Base-by-base conservation (phyloP, 768 basidiomycete genomes). In the Tephrocybe sp. region DNA sequence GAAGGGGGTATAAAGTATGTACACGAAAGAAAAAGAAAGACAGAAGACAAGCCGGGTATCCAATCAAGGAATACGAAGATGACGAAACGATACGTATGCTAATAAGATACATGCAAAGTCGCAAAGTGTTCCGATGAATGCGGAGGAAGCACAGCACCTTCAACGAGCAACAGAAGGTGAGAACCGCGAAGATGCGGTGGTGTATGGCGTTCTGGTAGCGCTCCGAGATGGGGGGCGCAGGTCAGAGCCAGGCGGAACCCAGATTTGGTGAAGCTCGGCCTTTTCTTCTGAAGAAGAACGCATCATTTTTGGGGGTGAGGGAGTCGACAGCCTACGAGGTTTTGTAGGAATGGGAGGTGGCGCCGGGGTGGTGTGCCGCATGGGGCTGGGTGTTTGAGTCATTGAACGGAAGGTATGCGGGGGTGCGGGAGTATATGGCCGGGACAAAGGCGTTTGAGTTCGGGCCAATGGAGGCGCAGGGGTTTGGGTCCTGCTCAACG, bases 201-300 rank as follows among this genome's bases (percentile, higher is more conserved):
- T 58, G 48, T 64, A 62, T 30, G 60, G 55, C 30, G 50, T 51
- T 33, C 45, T 36, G 36, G 45, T 48, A 30, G 60, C 61, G 30
- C 59, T 42, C 18, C 68, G 65, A 18, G 68, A 69, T 0, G 67
- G 66, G 21, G 68, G 58, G 30, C 67, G 62, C 21, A 49, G 60
- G 48, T 46, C 55, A 24, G 62, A 64, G 15, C 34, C 45, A 25
- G 77, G 75, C 12, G 86, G 86, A 39, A 86, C 70, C 86, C 86
- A 87, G 54, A 83, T 77, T 62, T 86, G 78, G 53, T 79, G 83
- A 38, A 83, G 65, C 44, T 75, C 70, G 15, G 70, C 79, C 64
- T 84, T 86, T 70, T 86, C 85, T 62, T 88, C 86, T 48, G 83
- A 84, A 54, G 80, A 74, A 28, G 83, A 80, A 47, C 85, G 79